These are phyloP conservation scores for Passiflora organensis DNA, from an alignment of 345 rosid species.

Conservation along the genomic window DNA sequence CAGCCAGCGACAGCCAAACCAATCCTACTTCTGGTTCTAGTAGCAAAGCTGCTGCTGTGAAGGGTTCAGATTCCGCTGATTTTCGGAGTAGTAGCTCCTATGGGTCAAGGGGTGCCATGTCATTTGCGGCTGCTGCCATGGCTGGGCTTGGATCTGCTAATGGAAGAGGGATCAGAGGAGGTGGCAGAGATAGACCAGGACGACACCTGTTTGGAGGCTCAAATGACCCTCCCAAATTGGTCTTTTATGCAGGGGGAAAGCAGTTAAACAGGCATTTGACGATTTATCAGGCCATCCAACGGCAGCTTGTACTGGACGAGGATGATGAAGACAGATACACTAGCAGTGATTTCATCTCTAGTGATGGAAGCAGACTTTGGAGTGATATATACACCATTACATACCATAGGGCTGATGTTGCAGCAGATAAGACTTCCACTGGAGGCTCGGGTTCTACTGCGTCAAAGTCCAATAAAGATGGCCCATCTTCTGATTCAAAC, in stretches of 20 bases:
- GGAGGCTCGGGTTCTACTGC: slow-evolving; percentile 60
- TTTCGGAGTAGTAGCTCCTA: slow-evolving; percentile 61
- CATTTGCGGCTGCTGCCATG: slow-evolving; percentile 98
- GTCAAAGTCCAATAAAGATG: slow-evolving; percentile 53
- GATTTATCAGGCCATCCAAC: slow-evolving; percentile 95
- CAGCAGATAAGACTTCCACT: slow-evolving; percentile 53
- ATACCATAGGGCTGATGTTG: slow-evolving; percentile 84
- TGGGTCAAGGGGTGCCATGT: slow-evolving; percentile 91
- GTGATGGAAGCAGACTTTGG: slow-evolving; percentile 91
- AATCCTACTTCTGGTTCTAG: slow-evolving; percentile 77
- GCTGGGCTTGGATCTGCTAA: slow-evolving; percentile 92
- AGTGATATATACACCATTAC: slow-evolving; percentile 83
- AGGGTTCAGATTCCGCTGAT: slow-evolving; percentile 72
- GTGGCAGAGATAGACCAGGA: slow-evolving; percentile 88
- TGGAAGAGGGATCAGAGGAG: slow-evolving; percentile 93
- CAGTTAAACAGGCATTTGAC: slow-evolving; percentile 91
- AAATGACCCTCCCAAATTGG: slow-evolving; percentile 68
- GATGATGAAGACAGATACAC: slow-evolving; percentile 88
- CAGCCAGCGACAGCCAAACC: slow-evolving; percentile 49
- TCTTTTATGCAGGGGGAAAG: slow-evolving; percentile 84
- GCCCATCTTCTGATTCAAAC: slow-evolving; percentile 36
- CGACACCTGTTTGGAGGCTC: slow-evolving; percentile 57
- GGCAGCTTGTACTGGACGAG: slow-evolving; percentile 82
- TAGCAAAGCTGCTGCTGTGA: slow-evolving; percentile 60
- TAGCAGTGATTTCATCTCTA: slow-evolving; percentile 70